A percentile compares a stretch with the other conserved stretches of the same genome.
Evolutionary conservation across 352 stramenopile species (phyloP).

Genomic region (Globisporangium uncinulatum): DNA sequence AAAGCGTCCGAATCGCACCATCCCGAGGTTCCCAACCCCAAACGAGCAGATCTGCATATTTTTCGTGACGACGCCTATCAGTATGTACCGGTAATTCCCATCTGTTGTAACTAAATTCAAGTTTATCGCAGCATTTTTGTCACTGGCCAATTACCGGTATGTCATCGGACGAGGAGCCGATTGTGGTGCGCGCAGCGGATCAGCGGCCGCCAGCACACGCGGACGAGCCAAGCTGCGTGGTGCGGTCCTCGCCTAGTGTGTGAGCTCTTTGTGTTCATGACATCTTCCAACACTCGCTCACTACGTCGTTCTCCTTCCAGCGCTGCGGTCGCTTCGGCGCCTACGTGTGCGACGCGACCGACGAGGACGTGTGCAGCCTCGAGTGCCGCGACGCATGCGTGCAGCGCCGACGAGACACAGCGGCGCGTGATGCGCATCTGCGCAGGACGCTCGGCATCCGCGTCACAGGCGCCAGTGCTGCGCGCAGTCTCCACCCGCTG

Average conservation of each 20-base stretch:
- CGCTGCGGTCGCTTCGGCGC: conserved; percentile 68
- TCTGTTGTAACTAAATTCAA: no score
- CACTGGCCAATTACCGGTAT: no score
- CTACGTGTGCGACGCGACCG: conserved; percentile 77
- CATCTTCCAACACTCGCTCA: background rate
- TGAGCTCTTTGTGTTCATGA: background rate
- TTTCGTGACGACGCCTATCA: no score
- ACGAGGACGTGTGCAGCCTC: conserved; percentile 81
- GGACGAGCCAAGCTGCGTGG: conserved; percentile 11
- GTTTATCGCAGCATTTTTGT: no score
- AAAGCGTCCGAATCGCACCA: background rate
- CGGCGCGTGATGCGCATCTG: background rate
- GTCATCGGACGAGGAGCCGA: background rate
- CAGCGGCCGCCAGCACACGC: conserved; percentile 9
- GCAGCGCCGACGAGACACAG: conserved; percentile 5
- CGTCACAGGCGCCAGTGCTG: conserved; percentile 9
- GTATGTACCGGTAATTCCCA: no score
- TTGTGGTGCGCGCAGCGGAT: conserved; percentile 9
- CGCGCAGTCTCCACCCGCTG: background rate
- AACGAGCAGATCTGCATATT: background rate
- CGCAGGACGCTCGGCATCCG: conserved; percentile 25
- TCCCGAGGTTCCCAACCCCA: background rate
- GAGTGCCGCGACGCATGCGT: conserved; percentile 59
- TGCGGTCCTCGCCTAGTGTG: conserved; percentile 4
- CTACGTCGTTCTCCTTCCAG: conserved; percentile 18